Base-by-base conservation (phyloP, 768 basidiomycete species). In the Tricholoma saponaceum region DNA sequence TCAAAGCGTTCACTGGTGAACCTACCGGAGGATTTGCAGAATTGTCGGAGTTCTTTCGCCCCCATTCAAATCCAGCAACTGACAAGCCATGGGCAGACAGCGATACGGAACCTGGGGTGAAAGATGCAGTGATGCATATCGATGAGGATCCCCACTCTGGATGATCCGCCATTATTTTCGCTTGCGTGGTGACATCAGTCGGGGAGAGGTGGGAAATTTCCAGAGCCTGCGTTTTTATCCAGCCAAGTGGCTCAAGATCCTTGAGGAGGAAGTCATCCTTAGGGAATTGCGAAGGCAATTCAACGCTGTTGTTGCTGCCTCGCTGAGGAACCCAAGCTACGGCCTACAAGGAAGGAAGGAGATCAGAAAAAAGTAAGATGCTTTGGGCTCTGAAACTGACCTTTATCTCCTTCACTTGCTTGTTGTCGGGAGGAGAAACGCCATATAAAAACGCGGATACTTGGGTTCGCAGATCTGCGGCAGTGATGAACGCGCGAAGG, bases 331-430 rank as follows among this genome's bases (percentile, higher is more conserved):
- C 84, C 89, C 95, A 95, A n/a, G 83, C 95, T 51, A 99, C 78
- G 22, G 94, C 95, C 82, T 84, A 63, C 23, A 51, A 16, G 20
- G 50, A 30, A 47, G 59, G n/a, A 37, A 28, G 32, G 51, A 18
- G 10, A 10, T 26, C 26, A 18, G 43, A 46, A 33, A 46, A 33
- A n/a, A 14, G 12, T 25, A 41, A 20, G 20, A 28, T 44, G 8
- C 25, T 32, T 33, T 22, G 49, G 26, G 3, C 26, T 14, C 13
- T 30, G n/a, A 62, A n/a, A 52, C 70, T 49, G 47, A 82, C 82
- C 79, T 96, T 98, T 76, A 99, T 91, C 75, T 99, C 97, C 75
- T 98, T 97, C 60, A 99, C 97, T 72, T 95, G 95, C 62, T 92
- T 90, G 79, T 98, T 98, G 72, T 98, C 96, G 5, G 92, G 84